Conservation (phyloP, 129 eudicot species). For the Centrapalus pauciflorus region DNA sequence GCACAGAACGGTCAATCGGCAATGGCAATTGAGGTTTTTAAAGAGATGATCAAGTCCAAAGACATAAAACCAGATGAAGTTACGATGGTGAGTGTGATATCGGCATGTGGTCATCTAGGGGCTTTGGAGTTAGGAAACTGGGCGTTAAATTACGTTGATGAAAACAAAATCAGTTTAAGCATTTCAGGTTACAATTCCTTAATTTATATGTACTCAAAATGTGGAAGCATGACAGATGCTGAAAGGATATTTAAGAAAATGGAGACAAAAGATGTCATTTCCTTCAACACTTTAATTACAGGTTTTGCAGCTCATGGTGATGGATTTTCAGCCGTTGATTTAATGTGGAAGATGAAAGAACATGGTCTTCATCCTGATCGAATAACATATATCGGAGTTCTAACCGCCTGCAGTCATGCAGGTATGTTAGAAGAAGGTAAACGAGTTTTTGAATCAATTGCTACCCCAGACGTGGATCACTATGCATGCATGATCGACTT, state of each 20-base stretch:
- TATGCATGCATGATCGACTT: conserved; percentile 86
- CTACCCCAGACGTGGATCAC: conserved; percentile 66
- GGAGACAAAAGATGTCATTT: conserved; percentile 57
- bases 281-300: conserved; percentile 68
- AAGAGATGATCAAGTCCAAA: conserved; percentile 37
- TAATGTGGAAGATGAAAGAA: conserved; percentile 50
- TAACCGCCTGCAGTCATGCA: conserved; percentile 88
- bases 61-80: conserved; percentile 62
- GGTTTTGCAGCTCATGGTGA: conserved; percentile 79
- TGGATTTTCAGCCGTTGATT: conserved; percentile 50
- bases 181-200: conserved; percentile 65
- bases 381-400: conserved; percentile 57
- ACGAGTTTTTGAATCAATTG: conserved; percentile 54
- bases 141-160: conserved; percentile 32
- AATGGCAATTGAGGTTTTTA: conserved; percentile 59
- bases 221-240: conserved; percentile 73
- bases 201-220: conserved; percentile 77
- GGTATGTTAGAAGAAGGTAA: conserved; percentile 63
- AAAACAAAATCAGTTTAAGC: conserved; percentile 36
- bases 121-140: conserved; percentile 73
- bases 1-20: conserved; percentile 78
- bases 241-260: conserved; percentile 46
- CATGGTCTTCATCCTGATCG: conserved; percentile 65
- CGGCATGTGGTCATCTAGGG: conserved; percentile 89
- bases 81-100: conserved; percentile 68